These are phyloP conservation scores for Leccinum angustisporum DNA, from an alignment of 1,284 basidiomycete genomes.

Conservation along the genomic window DNA sequence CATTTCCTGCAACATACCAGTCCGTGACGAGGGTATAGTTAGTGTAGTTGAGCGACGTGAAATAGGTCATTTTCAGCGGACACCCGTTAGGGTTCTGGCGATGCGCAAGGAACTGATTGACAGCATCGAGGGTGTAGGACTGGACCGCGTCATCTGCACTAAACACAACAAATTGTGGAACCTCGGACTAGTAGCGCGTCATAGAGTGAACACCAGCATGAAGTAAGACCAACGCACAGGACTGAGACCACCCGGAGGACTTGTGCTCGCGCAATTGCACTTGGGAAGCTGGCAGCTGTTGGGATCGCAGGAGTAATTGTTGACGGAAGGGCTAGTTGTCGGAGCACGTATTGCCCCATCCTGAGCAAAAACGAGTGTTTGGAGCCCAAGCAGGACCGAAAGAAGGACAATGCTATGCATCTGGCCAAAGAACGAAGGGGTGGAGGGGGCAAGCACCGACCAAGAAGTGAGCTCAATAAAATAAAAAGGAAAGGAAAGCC, in stretches of 20 bases:
- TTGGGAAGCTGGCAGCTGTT: constrained; percentile 1
- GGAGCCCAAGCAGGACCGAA: background rate
- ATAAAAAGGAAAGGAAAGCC: background rate
- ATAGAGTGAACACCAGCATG: background rate
- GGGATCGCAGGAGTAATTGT: constrained; percentile 4
- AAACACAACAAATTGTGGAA: constrained; percentile 5
- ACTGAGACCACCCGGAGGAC: constrained; percentile 4
- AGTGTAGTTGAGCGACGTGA: constrained; percentile 71
- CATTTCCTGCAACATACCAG: constrained; percentile 80
- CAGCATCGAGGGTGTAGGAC: constrained; percentile 7
- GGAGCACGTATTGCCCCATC: background rate
- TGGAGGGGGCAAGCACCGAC: background rate
- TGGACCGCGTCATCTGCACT: constrained; percentile 5
- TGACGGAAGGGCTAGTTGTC: background rate
- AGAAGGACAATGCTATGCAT: background rate
- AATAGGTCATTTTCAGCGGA: constrained; percentile 74
- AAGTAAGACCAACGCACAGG: background rate
- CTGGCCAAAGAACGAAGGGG: background rate
- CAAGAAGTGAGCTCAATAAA: background rate
- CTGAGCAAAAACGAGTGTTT: background rate
- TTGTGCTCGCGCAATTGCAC: constrained; percentile 7
- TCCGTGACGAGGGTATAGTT: constrained; percentile 83
- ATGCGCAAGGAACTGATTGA: constrained; percentile 5
- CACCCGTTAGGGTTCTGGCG: constrained; percentile 3
- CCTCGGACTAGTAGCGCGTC: background rate